These are phyloP conservation scores for Penstemon eatonii DNA, from an alignment of 257 asterid genomes.

Conservation along the genomic window DNA sequence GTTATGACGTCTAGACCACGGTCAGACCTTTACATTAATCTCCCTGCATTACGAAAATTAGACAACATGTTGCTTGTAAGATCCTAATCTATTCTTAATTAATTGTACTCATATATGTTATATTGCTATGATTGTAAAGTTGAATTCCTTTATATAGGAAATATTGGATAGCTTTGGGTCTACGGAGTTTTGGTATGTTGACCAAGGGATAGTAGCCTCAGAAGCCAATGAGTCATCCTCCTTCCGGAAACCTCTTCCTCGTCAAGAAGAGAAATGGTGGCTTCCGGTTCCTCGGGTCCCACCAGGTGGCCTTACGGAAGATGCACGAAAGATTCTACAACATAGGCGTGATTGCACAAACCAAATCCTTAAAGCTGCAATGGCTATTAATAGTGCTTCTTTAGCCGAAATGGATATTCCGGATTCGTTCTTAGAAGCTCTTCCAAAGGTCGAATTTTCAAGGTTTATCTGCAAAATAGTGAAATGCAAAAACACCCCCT, in stretches of 20 bases:
- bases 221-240: constrained; percentile 60
- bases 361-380: constrained; percentile 86
- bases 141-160: constrained; percentile 39
- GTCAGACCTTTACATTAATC: constrained; percentile 64
- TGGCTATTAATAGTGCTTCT: constrained; percentile 71
- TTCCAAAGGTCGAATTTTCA: constrained; percentile 55
- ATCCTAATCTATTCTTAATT: constrained; percentile 15
- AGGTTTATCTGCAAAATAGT: too few relatives aligned
- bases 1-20: constrained; percentile 79
- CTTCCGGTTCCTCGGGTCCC: constrained; percentile 83
- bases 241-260: constrained; percentile 50
- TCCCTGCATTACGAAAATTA: constrained; percentile 80
- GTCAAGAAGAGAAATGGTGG: constrained; percentile 88
- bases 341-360: constrained; percentile 67
- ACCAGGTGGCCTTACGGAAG: constrained; percentile 60
- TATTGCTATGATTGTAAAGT: background rate
- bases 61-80: constrained; percentile 88
- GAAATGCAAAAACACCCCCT: background rate
- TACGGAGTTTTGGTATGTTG: constrained; percentile 82
- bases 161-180: constrained; percentile 60
- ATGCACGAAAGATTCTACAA: constrained; percentile 59
- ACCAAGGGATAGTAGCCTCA: constrained; percentile 54
- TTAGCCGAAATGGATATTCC: constrained; percentile 82
- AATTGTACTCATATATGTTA: background rate
- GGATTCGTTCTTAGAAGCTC: constrained; percentile 59